Base-by-base conservation (phyloP, 1,139 yeast species). In the Nematodospora anomalae region DNA sequence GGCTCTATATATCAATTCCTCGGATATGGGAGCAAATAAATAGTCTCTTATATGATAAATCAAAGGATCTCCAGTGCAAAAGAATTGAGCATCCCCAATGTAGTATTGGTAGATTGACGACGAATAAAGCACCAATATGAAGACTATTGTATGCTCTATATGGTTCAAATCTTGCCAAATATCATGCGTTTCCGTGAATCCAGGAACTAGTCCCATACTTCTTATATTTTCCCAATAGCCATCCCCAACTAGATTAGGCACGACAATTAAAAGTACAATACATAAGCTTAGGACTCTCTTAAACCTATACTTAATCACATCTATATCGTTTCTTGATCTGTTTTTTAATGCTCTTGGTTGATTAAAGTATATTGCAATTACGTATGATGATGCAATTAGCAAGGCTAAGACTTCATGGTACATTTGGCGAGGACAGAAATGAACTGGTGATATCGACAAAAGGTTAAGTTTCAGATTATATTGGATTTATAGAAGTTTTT, bases 1-100 rank as follows among this genome's bases (percentile, higher is more conserved):
- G 0, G 87, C 73, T 3, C 97, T 71, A 57, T 83, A 92, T 6
- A 88, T 76, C 23, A 89, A 49, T 54, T 92, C 99, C 56, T 92
- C 99, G 0, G 96, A 83, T 1, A 86, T 39, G 1, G 98, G 98
- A 0, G 95, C 97, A 44, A 86, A 71, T 0, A 87, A 40, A 42
- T 77, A 75, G 55, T 86, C 83, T 42, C 96, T 64, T 29, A 82
- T 26, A 6, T 31, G 35, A 29, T 33, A 32, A 6, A 38, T 15
- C n/a, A 26, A 13, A 2, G 26, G 33, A 22, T 30, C 38, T 11
- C 30, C 32, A 6, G 9, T 3, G 9, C 16, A 20, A 12, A 36
- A 16, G n/a, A 35, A 23, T 9, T 32, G 26, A 33, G 20, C 10
- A 50, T 38, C 28, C 12, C 34, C 37, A 38, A 36, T 33, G 3